Conservation (phyloP, 164 flowering plant species). For the Kingdonia uniflora region DNA sequence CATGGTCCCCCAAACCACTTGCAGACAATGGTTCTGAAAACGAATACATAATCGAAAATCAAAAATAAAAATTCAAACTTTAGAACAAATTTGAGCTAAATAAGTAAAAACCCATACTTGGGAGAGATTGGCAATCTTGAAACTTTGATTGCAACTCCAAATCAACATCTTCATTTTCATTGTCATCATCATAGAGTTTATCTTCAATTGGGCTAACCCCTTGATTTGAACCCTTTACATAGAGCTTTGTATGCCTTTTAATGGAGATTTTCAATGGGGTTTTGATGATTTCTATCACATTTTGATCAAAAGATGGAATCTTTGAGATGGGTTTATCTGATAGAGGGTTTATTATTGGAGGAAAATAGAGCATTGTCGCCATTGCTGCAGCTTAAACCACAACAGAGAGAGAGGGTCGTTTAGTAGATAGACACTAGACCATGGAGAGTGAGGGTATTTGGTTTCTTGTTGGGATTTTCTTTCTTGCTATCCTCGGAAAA, state of each 20-base stretch:
- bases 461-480: no score
- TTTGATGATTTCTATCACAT: background rate
- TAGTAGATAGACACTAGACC: no score
- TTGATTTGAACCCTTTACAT: slow-evolving; percentile 9
- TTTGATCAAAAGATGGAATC: background rate
- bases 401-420: no score
- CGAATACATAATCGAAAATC: background rate
- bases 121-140: slow-evolving; percentile 26
- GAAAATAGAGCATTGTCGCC: no score
- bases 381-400: no score
- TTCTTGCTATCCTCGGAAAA: no score
- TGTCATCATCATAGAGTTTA: background rate
- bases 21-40: slow-evolving; percentile 39
- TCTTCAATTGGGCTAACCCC: background rate
- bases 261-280: no score
- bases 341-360: no score
- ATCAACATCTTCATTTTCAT: slow-evolving; percentile 8
- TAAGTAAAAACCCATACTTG: slow-evolving; percentile 20
- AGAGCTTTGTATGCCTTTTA: slow-evolving; percentile 5
- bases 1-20: slow-evolving; percentile 20
- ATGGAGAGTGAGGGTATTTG: no score
- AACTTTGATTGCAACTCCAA: slow-evolving; percentile 19
- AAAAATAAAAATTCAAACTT: background rate
- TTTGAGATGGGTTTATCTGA: background rate
- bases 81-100: background rate